Percentiles rank a stretch among this genome's conserved stretches.
Conservation (phyloP, 75 land plant genomes). For the Pinus tabuliformis region DNA sequence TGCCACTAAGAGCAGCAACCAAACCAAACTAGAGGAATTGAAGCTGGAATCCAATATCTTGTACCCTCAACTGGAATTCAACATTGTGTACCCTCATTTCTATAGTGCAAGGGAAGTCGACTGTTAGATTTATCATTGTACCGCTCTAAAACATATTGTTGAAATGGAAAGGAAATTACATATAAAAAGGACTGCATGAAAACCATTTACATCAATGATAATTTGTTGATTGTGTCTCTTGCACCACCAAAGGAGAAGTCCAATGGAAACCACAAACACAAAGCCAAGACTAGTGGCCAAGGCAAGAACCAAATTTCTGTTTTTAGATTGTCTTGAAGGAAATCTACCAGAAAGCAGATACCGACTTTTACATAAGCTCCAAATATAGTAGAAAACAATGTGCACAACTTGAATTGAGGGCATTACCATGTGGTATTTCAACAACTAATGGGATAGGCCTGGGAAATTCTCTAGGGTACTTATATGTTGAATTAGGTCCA, state of each 20-base stretch:
- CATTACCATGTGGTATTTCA: constrained; percentile 9
- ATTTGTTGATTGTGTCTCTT: constrained; percentile 43
- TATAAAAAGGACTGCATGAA: not conserved
- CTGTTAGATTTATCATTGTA: not conserved
- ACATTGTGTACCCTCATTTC: too few relatives aligned
- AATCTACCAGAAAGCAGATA: constrained; percentile 21
- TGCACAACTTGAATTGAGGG: constrained; percentile 2
- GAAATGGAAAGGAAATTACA: not conserved
- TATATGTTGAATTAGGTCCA: constrained; percentile 14
- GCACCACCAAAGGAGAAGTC: constrained; percentile 58
- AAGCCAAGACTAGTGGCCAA: constrained; percentile 29
- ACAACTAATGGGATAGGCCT: constrained; percentile 9
- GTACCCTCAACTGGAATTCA: too few relatives aligned
- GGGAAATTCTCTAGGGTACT: constrained; percentile 25
- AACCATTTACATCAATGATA: constrained; percentile 40
- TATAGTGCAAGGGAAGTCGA: too few relatives aligned
- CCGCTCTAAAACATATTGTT: not conserved
- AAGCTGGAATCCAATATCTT: too few relatives aligned
- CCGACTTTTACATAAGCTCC: not conserved
- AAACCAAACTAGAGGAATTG: too few relatives aligned
- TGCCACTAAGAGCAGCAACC: too few relatives aligned
- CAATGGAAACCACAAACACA: constrained; percentile 25
- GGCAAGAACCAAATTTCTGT: constrained; percentile 21
- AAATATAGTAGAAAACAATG: not conserved
- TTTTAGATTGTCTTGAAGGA: not conserved